phyloP scores from a whole-genome alignment of 2,329 filamentous ascomycete species.

The Cryphonectria carpinicola region DNA sequence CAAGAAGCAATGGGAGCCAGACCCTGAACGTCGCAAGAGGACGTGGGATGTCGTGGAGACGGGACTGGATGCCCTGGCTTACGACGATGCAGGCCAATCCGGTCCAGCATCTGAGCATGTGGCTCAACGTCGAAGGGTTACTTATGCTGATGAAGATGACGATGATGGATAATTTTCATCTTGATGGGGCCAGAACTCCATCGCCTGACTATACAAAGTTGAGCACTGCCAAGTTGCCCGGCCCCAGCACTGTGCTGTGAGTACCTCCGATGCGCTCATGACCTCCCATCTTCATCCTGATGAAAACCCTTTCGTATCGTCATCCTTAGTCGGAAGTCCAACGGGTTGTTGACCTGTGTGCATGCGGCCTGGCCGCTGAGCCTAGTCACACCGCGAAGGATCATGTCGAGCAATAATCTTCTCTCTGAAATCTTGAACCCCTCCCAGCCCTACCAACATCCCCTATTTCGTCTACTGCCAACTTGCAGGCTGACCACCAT shows the following conservation, averaged over 20 bases:
- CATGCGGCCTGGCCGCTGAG: slow-evolving; percentile 37
- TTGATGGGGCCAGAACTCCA: slow-evolving; percentile 3
- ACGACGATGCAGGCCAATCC: slow-evolving; percentile 50
- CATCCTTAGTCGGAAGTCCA: slow-evolving; percentile 90
- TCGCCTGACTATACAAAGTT: not conserved
- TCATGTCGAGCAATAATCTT: slow-evolving; percentile 53
- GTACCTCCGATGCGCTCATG: slow-evolving; percentile 17
- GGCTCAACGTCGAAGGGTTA: slow-evolving; percentile 48
- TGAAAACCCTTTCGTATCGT: slow-evolving; percentile 83
- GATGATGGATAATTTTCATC: slow-evolving; percentile 34
- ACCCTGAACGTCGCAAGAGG: slow-evolving; percentile 66
- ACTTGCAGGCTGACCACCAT: slow-evolving; percentile 1
- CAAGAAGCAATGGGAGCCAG: slow-evolving; percentile 49
- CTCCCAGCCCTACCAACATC: not conserved
- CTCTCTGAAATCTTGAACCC: slow-evolving; percentile 48
- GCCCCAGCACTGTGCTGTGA: slow-evolving; percentile 4
- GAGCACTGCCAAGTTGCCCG: not conserved
- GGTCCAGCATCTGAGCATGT: slow-evolving; percentile 34
- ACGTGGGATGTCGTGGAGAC: slow-evolving; percentile 69
- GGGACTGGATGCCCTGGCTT: slow-evolving; percentile 63
- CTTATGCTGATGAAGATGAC: slow-evolving; percentile 47
- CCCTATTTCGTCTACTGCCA: not conserved
- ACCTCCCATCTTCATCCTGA: slow-evolving; percentile 58
- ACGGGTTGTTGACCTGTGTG: slow-evolving; percentile 35
- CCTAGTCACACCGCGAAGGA: slow-evolving; percentile 35